Evolutionary conservation across 1,284 basidiomycete genomes (phyloP).

Genomic region (Tremellales sp.): DNA sequence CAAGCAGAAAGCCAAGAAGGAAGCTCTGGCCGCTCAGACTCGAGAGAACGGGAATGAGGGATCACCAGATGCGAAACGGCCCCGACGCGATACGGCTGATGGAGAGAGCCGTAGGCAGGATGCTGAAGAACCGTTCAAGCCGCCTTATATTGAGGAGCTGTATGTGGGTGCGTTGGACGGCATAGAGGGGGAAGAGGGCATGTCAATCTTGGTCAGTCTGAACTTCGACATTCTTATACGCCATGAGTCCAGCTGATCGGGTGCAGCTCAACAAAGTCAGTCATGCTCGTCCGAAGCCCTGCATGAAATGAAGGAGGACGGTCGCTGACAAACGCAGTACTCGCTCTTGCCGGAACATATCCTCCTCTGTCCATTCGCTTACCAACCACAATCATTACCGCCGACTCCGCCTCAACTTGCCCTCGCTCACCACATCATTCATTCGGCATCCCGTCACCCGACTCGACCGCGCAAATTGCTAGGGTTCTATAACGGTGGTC

Average conservation of each 20-base stretch:
- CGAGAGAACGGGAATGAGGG: conserved; percentile 4
- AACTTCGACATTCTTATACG: background rate
- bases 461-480: conserved; percentile 56
- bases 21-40: conserved; percentile 18
- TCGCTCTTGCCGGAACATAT: conserved; percentile 78
- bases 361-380: conserved; percentile 52
- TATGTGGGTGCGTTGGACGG: conserved; percentile 67
- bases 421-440: conserved; percentile 64
- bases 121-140: conserved; percentile 65
- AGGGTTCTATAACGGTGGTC: conserved; percentile 83
- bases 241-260: background rate
- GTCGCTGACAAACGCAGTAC: conserved; percentile 47
- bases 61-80: conserved; percentile 28
- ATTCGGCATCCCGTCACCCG: conserved; percentile 59
- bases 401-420: conserved; percentile 71
- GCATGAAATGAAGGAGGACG: background rate
- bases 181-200: conserved; percentile 59
- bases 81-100: conserved; percentile 9
- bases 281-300: background rate
- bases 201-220: conserved; percentile 66
- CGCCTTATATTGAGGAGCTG: conserved; percentile 71
- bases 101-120: conserved; percentile 33
- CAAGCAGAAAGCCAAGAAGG: conserved; percentile 52
- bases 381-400: conserved; percentile 64
- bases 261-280: conserved; percentile 65